Conservation (phyloP, 768 basidiomycete genomes). For the Pisolithus albus region DNA sequence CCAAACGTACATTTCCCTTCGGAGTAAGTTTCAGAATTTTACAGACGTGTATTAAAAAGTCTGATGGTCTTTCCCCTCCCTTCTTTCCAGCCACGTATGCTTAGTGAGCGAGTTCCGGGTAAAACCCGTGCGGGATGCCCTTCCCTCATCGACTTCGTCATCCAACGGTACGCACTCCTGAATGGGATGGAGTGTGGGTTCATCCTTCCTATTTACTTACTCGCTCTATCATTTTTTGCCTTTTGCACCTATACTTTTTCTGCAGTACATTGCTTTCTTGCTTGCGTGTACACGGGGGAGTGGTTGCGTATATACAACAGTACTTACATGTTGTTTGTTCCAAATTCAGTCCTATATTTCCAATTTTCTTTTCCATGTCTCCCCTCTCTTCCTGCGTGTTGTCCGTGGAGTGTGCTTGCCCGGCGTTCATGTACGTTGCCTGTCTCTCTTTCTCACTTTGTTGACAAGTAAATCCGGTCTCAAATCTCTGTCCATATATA, state of each 20-base stretch:
- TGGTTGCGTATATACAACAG: constrained; percentile 16
- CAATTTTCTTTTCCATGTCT: constrained; percentile 5
- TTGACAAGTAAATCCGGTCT: not conserved
- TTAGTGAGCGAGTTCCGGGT: constrained; percentile 73
- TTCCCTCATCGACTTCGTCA: constrained; percentile 31
- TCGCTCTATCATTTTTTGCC: constrained; percentile 6
- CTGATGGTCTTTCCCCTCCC: not conserved
- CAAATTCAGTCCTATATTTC: constrained; percentile 12
- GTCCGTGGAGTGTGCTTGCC: not conserved
- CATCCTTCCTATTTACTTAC: constrained; percentile 9
- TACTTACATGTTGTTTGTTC: constrained; percentile 8
- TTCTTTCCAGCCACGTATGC: constrained; percentile 54
- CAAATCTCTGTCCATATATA: not conserved
- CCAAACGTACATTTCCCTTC: constrained; percentile 96
- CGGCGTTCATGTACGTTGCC: not conserved
- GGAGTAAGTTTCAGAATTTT: constrained; percentile 57
- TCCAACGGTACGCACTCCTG: constrained; percentile 30
- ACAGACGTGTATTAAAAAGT: not conserved
- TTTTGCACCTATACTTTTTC: constrained; percentile 17
- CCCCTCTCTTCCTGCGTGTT: not conserved
- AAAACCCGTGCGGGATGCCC: constrained; percentile 55
- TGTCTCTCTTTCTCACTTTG: not conserved
- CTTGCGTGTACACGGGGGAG: constrained; percentile 16
- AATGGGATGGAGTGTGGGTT: constrained; percentile 4
- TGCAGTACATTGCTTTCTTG: constrained; percentile 23